A percentile compares a stretch with the other conserved stretches of the same genome.
These are phyloP conservation scores for Rhinocladiella similis DNA, from an alignment of 2,329 filamentous ascomycete species.

Conservation along the genomic window DNA sequence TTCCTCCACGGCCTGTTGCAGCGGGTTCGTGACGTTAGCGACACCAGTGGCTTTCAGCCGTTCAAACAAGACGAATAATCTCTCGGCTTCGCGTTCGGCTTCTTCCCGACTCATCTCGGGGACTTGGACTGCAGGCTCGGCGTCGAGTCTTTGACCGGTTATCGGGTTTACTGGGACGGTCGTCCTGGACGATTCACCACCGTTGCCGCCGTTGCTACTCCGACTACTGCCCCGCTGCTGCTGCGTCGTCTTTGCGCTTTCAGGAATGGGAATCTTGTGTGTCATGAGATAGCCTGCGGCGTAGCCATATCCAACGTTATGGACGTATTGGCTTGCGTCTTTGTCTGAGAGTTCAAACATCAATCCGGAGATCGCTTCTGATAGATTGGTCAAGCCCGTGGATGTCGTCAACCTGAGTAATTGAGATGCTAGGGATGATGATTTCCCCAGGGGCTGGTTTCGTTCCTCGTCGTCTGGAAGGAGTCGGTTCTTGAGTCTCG, in stretches of 20 bases:
- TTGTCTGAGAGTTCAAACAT: constrained; percentile 85
- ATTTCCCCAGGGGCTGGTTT: constrained; percentile 72
- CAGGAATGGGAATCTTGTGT: constrained; percentile 76
- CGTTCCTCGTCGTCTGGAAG: constrained; percentile 78
- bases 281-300: constrained; percentile 87
- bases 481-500: constrained; percentile 64
- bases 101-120: constrained; percentile 86
- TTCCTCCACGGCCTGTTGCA: constrained; percentile 67
- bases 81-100: constrained; percentile 88
- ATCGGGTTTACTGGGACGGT: constrained; percentile 69
- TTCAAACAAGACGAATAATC: constrained; percentile 87
- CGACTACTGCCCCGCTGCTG: not conserved
- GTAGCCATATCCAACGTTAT: constrained; percentile 92
- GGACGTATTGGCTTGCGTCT: constrained; percentile 75
- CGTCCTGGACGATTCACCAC: constrained; percentile 10
- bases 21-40: constrained; percentile 75
- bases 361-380: constrained; percentile 72
- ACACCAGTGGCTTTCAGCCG: constrained; percentile 76
- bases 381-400: constrained; percentile 68
- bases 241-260: constrained; percentile 57
- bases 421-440: constrained; percentile 70
- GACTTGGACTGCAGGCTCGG: constrained; percentile 44
- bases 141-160: constrained; percentile 77
- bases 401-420: constrained; percentile 77
- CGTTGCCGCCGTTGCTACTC: not conserved